These are phyloP conservation scores for Stygiomarasmius scandens DNA, from an alignment of 1,284 basidiomycete species.

Conservation along the genomic window DNA sequence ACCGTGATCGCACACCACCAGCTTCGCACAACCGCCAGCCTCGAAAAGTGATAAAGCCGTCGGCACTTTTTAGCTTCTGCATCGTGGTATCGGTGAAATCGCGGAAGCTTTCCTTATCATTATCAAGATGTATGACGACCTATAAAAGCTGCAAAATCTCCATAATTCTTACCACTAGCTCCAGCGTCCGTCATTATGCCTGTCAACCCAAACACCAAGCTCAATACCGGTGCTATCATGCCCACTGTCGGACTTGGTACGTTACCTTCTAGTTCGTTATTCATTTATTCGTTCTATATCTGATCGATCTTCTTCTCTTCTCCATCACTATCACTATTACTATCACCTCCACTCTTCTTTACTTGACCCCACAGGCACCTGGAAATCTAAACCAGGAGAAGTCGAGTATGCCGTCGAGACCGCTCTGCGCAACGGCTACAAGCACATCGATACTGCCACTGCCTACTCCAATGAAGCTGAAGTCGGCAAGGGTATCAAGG, in stretches of 20 bases:
- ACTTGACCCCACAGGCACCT: conserved; percentile 55
- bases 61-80: no score
- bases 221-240: conserved; percentile 77
- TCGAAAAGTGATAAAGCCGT: no score
- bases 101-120: no score
- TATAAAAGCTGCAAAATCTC: neutral
- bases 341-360: neutral
- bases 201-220: conserved; percentile 50
- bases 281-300: neutral
- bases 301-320: conserved; percentile 6
- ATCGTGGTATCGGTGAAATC: no score
- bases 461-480: conserved; percentile 63
- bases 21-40: no score
- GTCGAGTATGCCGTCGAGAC: conserved; percentile 72
- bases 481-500: conserved; percentile 81
- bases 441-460: conserved; percentile 67
- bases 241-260: conserved; percentile 77
- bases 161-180: neutral
- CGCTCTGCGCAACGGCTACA: conserved; percentile 76
- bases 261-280: conserved; percentile 4
- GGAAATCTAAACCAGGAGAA: conserved; percentile 70
- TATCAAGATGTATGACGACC: no score
- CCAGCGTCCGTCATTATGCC: conserved; percentile 41
- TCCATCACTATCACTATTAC: neutral
- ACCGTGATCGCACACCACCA: no score